Evolutionary conservation across 2,329 filamentous ascomycete species (phyloP), one percentile per base, ranked within the genome.

Genomic region (Lachnellula occidentalis): DNA sequence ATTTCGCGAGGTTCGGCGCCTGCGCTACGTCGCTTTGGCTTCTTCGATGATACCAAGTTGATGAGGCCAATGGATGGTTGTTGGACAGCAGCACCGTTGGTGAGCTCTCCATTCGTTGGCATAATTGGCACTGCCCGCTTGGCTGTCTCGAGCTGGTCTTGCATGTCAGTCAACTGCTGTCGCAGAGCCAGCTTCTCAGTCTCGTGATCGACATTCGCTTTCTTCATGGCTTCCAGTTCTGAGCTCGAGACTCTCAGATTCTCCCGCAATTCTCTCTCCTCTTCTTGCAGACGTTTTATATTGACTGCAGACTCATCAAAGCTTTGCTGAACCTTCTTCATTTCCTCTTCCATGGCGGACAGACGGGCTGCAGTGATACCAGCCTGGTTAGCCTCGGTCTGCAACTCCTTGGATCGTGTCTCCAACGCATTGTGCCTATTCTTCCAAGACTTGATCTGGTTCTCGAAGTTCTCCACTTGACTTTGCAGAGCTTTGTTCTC

Each of bases 21-120:
- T 55, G 90, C 92, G 71, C 92, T 97, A 62, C 94, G 83, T 67
- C 94, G 82, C 79, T 97, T 96, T 42, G 92, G 90, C 75, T 96
- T 96, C 83, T 97, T 97, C 48, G 90, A 92, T 2, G 92, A 89
- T 24, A 99, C 94, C 34, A 99, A 79, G 71, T 97, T 99, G 79
- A 99, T 96, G 58, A 99, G 82, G 42, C 91, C 92, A 68, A 80
- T 88, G 31, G 81, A 76, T 51, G 80, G 77, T 41, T 82, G 73
- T 48, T 82, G 76, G 17, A 75, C 70, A 50, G 72, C 69, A 48
- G 73, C 74, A 54, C 90, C 89, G 65, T 90, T 91, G 52, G 76
- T 72, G 52, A 85, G 66, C 45, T 90, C 87, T 59, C 78, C 80
- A 61, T 91, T 91, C 64, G 87, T 75, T 9, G 92, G 88, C 31